Conservation (phyloP, 768 basidiomycete genomes). For the Paxillus ammoniavirescens region DNA sequence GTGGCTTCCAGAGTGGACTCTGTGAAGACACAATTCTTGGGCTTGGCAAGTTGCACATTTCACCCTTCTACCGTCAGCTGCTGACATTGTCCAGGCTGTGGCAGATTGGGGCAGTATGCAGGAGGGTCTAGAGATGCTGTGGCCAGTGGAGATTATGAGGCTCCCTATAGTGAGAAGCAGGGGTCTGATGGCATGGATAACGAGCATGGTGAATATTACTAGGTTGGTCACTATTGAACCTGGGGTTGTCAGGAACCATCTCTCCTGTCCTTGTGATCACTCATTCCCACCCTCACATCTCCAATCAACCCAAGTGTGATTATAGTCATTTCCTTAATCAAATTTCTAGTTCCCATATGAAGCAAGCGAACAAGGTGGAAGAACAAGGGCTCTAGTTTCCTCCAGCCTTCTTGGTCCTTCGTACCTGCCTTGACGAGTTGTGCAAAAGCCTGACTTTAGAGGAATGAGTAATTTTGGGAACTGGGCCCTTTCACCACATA, state of each 20-base stretch:
- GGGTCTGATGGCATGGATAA: neutral
- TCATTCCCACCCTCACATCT: neutral
- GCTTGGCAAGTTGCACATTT: neutral
- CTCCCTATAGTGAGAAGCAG: neutral
- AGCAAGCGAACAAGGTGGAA: slow-evolving; percentile 45
- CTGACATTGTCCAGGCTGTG: neutral
- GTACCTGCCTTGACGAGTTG: slow-evolving; percentile 47
- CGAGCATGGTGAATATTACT: neutral
- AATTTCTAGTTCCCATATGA: slow-evolving; percentile 39
- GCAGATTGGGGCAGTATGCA: neutral
- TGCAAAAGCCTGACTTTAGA: slow-evolving; percentile 41
- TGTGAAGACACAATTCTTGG: neutral
- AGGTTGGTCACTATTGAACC: neutral
- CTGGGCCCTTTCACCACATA: slow-evolving; percentile 31
- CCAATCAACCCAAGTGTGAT: slow-evolving; percentile 59
- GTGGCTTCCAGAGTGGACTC: too few relatives aligned
- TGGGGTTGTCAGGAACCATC: too few relatives aligned
- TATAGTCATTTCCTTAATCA: slow-evolving; percentile 61
- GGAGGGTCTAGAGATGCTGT: neutral
- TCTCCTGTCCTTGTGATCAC: too few relatives aligned
- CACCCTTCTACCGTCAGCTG: too few relatives aligned
- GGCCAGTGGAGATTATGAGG: neutral
- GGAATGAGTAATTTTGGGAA: slow-evolving; percentile 8
- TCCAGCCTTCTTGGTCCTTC: slow-evolving; percentile 31
- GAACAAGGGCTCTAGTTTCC: slow-evolving; percentile 41